Evolutionary conservation across 306 rosid genomes (phyloP).

Genomic region (Dryas octopetala): DNA sequence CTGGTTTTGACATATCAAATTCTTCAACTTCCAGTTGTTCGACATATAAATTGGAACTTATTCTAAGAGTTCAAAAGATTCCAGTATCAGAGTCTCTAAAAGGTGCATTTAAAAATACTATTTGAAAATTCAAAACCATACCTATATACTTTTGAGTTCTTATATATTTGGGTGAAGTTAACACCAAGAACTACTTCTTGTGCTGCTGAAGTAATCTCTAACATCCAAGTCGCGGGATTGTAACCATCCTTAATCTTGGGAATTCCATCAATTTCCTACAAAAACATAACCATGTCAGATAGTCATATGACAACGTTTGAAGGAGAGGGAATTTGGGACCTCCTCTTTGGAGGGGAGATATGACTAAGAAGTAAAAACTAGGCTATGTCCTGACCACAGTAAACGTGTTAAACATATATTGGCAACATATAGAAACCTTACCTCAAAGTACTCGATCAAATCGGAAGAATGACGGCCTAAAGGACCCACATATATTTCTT

Average conservation of each 20-base stretch:
- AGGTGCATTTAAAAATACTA: not conserved
- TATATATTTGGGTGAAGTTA: slow-evolving; percentile 56
- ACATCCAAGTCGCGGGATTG: slow-evolving; percentile 98
- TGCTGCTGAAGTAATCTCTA: slow-evolving; percentile 59
- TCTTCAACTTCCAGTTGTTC: not conserved
- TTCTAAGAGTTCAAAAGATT: not conserved
- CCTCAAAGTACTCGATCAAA: slow-evolving; percentile 70
- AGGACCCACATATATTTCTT: slow-evolving; percentile 71
- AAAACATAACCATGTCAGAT: slow-evolving; percentile 10
- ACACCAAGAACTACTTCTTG: slow-evolving; percentile 52
- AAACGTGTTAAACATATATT: not conserved
- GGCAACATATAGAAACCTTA: slow-evolving; percentile 2
- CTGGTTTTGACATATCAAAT: no score
- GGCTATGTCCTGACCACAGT: not conserved
- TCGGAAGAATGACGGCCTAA: slow-evolving; percentile 58
- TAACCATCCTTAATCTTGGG: slow-evolving; percentile 68
- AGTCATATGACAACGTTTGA: not conserved
- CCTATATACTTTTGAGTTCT: slow-evolving; percentile 59
- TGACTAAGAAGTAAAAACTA: no score
- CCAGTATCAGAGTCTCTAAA: not conserved
- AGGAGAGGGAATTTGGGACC: slow-evolving; percentile 1
- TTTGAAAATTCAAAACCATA: slow-evolving; percentile 12
- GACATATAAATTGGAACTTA: not conserved
- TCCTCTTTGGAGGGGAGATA: no score
- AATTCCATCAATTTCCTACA: slow-evolving; percentile 51